Evolutionary conservation across 257 asterid genomes (phyloP).

Genomic region (Linderniella brevidens): DNA sequence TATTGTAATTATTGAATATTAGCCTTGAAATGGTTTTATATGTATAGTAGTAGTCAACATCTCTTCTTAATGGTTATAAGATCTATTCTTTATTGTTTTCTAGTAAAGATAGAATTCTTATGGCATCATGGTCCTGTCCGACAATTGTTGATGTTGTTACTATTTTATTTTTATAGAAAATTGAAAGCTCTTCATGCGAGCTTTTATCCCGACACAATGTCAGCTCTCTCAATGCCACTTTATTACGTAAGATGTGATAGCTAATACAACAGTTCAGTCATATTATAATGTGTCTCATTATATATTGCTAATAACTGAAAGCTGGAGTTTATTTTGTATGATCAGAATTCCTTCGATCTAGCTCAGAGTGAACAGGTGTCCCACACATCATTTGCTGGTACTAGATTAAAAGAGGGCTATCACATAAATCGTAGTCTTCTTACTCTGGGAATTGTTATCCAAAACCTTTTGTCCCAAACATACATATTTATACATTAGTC

Average conservation of each 20-base stretch:
- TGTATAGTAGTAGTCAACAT: constrained; percentile 48
- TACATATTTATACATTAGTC: too few species aligned
- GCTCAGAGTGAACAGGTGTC: constrained; percentile 62
- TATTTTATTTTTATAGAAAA: too few species aligned
- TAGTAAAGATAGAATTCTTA: constrained; percentile 29
- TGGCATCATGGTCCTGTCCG: too few species aligned
- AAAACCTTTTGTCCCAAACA: too few species aligned
- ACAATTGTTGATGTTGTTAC: too few species aligned
- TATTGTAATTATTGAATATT: not conserved
- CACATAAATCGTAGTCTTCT: constrained; percentile 62
- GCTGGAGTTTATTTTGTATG: too few species aligned
- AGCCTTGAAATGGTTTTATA: too few species aligned
- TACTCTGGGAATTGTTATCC: too few species aligned
- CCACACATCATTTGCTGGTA: constrained; percentile 30
- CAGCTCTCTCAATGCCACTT: constrained; percentile 33
- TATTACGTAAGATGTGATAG: constrained; percentile 25
- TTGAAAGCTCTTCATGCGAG: constrained; percentile 32
- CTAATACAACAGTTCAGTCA: too few species aligned
- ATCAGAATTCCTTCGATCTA: constrained; percentile 49
- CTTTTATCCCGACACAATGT: constrained; percentile 16
- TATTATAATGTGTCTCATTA: too few species aligned
- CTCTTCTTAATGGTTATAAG: constrained; percentile 24
- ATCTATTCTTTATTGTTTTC: not conserved
- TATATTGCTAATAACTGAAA: too few species aligned
- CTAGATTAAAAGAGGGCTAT: constrained; percentile 42